phyloP scores from a whole-genome alignment of 1,139 yeast species.

The Candida tetrigidarum region DNA sequence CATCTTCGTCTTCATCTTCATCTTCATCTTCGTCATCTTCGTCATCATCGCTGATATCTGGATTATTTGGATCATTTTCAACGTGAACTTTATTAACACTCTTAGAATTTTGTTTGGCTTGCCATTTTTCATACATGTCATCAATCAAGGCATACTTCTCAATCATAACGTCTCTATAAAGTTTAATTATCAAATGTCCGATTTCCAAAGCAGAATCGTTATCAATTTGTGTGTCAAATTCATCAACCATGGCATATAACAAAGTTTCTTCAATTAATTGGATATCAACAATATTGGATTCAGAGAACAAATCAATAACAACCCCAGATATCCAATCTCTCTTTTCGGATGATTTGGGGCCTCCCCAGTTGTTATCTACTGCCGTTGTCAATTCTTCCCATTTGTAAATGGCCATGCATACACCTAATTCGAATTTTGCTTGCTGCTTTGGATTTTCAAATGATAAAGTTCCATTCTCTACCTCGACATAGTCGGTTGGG shows the following conservation, averaged over 20 bases:
- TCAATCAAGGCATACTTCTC: slow-evolving; percentile 61
- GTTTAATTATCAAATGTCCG: slow-evolving; percentile 65
- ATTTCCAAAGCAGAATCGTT: slow-evolving; percentile 84
- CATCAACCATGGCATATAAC: slow-evolving; percentile 91
- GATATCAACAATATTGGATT: slow-evolving; percentile 62
- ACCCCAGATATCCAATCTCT: slow-evolving; percentile 94
- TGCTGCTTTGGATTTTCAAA: slow-evolving; percentile 70
- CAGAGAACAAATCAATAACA: slow-evolving; percentile 77
- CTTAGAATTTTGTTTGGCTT: slow-evolving; percentile 49
- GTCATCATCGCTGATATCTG: slow-evolving; percentile 52
- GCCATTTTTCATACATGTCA: slow-evolving; percentile 60
- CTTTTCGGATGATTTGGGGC: slow-evolving; percentile 85
- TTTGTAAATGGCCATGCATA: slow-evolving; percentile 81
- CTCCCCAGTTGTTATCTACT: slow-evolving; percentile 98
- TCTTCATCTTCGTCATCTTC: slow-evolving; percentile 51
- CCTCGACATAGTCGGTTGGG: slow-evolving; percentile 51
- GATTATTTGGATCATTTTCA: slow-evolving; percentile 63
- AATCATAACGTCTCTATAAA: slow-evolving; percentile 66
- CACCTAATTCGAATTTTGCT: slow-evolving; percentile 91
- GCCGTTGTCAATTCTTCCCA: slow-evolving; percentile 94
- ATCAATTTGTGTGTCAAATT: slow-evolving; percentile 85
- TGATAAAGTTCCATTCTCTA: slow-evolving; percentile 43
- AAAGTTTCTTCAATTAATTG: slow-evolving; percentile 84
- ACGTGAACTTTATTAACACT: slow-evolving; percentile 38
- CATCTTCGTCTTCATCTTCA: slow-evolving; percentile 36